Evolutionary conservation across 73 alveolate species (phyloP).

Genomic region (Loxodes magnus): DNA sequence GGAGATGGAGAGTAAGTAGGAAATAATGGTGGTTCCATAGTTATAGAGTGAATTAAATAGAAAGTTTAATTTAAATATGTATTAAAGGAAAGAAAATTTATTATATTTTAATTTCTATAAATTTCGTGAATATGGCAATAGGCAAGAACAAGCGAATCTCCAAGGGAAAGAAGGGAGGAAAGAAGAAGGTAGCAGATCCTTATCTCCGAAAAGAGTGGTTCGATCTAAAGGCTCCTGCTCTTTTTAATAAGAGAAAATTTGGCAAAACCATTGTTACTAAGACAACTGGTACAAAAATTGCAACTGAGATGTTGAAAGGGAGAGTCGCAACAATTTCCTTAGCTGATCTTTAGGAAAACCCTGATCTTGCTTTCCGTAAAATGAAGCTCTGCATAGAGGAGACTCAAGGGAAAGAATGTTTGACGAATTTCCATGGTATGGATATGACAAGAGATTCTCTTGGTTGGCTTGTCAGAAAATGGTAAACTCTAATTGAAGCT

Average conservation of each 20-base stretch:
- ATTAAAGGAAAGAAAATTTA: too few species aligned
- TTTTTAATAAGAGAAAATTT: conserved; percentile 52
- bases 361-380: conserved; percentile 66
- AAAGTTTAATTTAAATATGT: too few species aligned
- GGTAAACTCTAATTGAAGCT: conserved; percentile 90
- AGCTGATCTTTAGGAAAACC: conserved; percentile 49
- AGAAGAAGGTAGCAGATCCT: conserved; percentile 72
- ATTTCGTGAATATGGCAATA: too few species aligned
- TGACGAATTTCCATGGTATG: conserved; percentile 85
- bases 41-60: too few species aligned
- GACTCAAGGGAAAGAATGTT: conserved; percentile 78
- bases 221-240: conserved; percentile 81
- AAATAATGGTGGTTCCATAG: too few species aligned
- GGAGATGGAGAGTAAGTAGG: too few species aligned
- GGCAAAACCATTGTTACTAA: conserved; percentile 82
- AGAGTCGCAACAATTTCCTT: conserved; percentile 76
- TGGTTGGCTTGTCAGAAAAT: conserved; percentile 82
- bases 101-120: too few species aligned
- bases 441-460: conserved; percentile 87
- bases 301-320: conserved; percentile 81
- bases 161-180: conserved; percentile 63
- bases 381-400: conserved; percentile 91
- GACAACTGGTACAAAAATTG: conserved; percentile 80
- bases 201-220: conserved; percentile 87
- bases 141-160: conserved; percentile 71